Base-by-base conservation (phyloP, 495 filamentous ascomycete species). In the Daldinia loculata region DNA sequence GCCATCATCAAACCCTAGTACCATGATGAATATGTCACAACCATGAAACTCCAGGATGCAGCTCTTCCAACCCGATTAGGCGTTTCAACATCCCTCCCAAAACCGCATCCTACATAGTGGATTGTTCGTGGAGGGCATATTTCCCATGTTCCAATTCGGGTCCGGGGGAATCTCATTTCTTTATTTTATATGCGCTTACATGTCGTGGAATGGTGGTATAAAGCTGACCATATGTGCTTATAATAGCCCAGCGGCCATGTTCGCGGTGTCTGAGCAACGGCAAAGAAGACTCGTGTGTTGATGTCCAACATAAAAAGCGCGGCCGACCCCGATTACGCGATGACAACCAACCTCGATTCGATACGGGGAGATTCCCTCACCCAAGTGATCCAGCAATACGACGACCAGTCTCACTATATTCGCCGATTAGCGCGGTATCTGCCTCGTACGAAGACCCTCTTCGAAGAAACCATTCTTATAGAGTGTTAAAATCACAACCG, bases 221-320 rank as follows among this genome's bases (percentile, higher is more conserved):
- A 63, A 59, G 70, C 70, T 73, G 53, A 73, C 66, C 14, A 60
- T 69, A 60, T 66, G 0, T 66, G 57, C 11, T 71, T 53, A 72
- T n/a, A 61, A 75, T 77, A 90, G 88, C 85, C 32, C 84, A 87
- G 67, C 83, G 89, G 57, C 89, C 89, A 26, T 90, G 89, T 63
- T 86, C 86, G 55, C 81, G 89, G 58, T 90, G 89, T 75, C 74
- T 86, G 59, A 84, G 81, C 57, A 88, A 86, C 76, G 86, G 87
- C 60, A 90, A 89, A 69, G 80, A 97, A 86, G 91, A 94, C 58
- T 87, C 91, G n/a, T 98, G 95, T 72, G 85, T 93, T 57, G 95
- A 99, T 79, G 93, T 98, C 24, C 93, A 94, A 72, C 95, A 98
- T 80, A 99, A 98, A 81, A 98, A 98, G 77, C 86, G 95, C 67